phyloP scores from a whole-genome alignment of 306 rosid species.

The Pterocarpus macrocarpus region DNA sequence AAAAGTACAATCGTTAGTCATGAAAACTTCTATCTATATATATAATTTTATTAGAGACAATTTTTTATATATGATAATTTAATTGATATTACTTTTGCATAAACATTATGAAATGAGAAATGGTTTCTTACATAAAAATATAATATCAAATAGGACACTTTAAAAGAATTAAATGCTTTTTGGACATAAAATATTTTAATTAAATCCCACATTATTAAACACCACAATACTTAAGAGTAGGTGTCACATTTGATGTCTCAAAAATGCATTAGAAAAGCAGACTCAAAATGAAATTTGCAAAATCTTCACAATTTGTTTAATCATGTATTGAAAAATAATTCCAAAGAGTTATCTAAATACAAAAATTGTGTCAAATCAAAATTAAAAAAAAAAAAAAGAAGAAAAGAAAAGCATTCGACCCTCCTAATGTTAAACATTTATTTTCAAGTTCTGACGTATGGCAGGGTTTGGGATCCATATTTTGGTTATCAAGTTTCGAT shows the following conservation, averaged over 20 bases:
- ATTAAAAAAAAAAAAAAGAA: not conserved
- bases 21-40: not conserved
- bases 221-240: too few relatives aligned
- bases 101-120: too few relatives aligned
- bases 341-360: not conserved
- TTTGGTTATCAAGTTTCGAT: not conserved
- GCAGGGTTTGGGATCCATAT: not conserved
- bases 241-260: too few relatives aligned
- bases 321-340: too few relatives aligned
- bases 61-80: not conserved
- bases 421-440: not conserved
- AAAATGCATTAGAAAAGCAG: too few relatives aligned
- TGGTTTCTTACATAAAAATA: not conserved
- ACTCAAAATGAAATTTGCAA: too few relatives aligned
- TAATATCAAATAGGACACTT: not conserved
- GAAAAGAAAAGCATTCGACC: not conserved
- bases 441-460: not conserved
- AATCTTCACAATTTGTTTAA: too few relatives aligned
- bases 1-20: not conserved
- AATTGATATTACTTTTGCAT: not conserved
- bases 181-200: too few relatives aligned
- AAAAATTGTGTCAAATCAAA: not conserved
- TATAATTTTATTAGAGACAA: not conserved
- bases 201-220: too few relatives aligned
- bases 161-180: too few relatives aligned